phyloP scores from a whole-genome alignment of 805 yeast species.

The Clavispora fructus region DNA sequence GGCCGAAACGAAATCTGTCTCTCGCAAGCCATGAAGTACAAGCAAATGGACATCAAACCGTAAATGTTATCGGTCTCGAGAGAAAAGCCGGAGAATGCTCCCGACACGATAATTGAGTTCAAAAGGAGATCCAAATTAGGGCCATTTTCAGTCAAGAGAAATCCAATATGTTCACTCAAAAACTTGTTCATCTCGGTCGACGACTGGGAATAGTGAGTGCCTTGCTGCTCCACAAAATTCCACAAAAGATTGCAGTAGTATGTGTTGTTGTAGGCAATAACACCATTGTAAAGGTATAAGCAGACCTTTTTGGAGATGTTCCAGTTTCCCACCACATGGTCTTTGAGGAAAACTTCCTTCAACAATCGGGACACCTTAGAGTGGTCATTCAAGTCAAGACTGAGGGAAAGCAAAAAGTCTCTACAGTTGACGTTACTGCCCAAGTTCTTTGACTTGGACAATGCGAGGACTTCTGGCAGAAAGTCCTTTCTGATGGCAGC shows the following conservation, averaged over 20 bases:
- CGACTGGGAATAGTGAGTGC: slow-evolving; percentile 16
- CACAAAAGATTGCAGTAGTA: slow-evolving; percentile 29
- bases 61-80: slow-evolving; percentile 27
- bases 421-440: slow-evolving; percentile 14
- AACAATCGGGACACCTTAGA: slow-evolving; percentile 30
- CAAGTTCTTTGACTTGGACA: background rate
- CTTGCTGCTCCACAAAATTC: slow-evolving; percentile 32
- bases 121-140: slow-evolving; percentile 17
- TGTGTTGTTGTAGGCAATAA: slow-evolving; percentile 14
- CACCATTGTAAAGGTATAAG: slow-evolving; percentile 25
- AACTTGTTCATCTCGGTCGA: slow-evolving; percentile 22
- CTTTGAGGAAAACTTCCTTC: slow-evolving; percentile 29
- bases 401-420: slow-evolving; percentile 26
- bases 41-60: slow-evolving; percentile 25
- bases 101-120: slow-evolving; percentile 25
- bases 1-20: slow-evolving; percentile 3
- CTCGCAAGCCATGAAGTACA: slow-evolving; percentile 16
- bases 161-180: slow-evolving; percentile 25
- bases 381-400: slow-evolving; percentile 31
- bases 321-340: slow-evolving; percentile 26
- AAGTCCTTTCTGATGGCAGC: slow-evolving; percentile 34
- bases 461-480: slow-evolving; percentile 8
- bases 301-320: slow-evolving; percentile 24
- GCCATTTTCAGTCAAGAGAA: slow-evolving; percentile 13
- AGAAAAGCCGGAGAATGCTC: slow-evolving; percentile 21